Evolutionary conservation across 2,329 filamentous ascomycete species (phyloP).

Genomic region (Fusarium citri): DNA sequence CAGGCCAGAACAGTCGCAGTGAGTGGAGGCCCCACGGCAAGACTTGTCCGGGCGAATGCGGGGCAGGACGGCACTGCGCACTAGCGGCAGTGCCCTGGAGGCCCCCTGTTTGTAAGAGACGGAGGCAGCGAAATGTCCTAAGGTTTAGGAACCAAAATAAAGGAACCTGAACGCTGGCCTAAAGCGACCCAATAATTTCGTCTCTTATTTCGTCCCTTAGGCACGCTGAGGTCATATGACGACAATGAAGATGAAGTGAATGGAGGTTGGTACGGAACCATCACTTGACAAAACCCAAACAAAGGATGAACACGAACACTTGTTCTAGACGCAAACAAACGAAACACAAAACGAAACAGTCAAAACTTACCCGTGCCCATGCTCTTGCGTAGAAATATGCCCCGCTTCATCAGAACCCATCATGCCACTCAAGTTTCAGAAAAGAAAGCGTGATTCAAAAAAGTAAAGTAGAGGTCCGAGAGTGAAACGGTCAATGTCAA

Average conservation of each 20-base stretch:
- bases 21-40: background rate
- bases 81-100: slow-evolving; percentile 28
- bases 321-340: slow-evolving; percentile 1
- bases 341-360: slow-evolving; percentile 30
- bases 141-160: background rate
- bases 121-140: background rate
- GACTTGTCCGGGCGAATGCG: slow-evolving; percentile 14
- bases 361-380: slow-evolving; percentile 19
- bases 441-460: background rate
- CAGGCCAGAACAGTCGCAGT: background rate
- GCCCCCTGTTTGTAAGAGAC: slow-evolving; percentile 27
- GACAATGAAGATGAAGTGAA: background rate
- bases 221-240: slow-evolving; percentile 26
- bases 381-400: slow-evolving; percentile 35
- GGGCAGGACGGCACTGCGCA: slow-evolving; percentile 27
- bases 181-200: background rate
- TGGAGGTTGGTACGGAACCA: background rate
- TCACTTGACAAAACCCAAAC: background rate
- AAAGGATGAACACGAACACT: slow-evolving; percentile 8
- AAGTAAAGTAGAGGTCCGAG: background rate
- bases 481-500: slow-evolving; percentile 12
- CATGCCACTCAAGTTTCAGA: slow-evolving; percentile 41
- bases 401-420: slow-evolving; percentile 42
- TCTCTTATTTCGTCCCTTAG: background rate
- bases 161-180: background rate